Evolutionary conservation across 306 rosid species (phyloP), one percentile per base, ranked within the genome.

Genomic region (Vachellia collinsii): DNA sequence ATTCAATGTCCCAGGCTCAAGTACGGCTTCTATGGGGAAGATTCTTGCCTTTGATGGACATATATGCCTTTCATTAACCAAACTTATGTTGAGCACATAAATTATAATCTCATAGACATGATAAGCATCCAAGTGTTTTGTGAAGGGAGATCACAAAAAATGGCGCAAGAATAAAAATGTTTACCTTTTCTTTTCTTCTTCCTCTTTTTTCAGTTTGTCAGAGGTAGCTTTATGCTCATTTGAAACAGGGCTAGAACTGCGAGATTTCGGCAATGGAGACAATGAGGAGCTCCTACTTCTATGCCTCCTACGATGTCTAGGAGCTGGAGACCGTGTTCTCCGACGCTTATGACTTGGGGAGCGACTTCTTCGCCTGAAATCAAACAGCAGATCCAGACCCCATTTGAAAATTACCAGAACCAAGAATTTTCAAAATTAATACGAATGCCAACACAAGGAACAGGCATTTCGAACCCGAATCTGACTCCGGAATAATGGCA

Each of bases 251-350:
- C 83, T 89, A 20, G 94, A 90, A 64, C 86, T 86, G 38, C 83
- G 90, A 3, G 92, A 87, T 63, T 82, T 88, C 20, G 87, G 87
- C 0, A 75, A 73, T 76, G 93, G 91, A 74, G 97, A 90, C 72
- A 42, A 74, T 6, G 97, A 90, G 54, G 83, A 81, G 75, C 68
- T 74, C 78, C 68, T 74, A 58, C 83, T 86, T 41, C 82, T 75
- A 29, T 78, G 87, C 25, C 87, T 79, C 19, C 84, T 76, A 72
- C 66, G 90, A 34, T 86, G 83, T 25, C 67, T 74, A 42, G 85
- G 77, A 8, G 90, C 66, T 13, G 88, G 88, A 83, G 91, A 83
- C 8, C 78, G 88, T n/a, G 54, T 80, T 76, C 65, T 77, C 11
- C 87, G 88, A 63, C 85, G 85, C 63, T 84, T 76, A 65, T 85